Percentiles rank a stretch among this genome's conserved stretches.
Conservation (phyloP, 306 rosid genomes). For the Vicia faba region DNA sequence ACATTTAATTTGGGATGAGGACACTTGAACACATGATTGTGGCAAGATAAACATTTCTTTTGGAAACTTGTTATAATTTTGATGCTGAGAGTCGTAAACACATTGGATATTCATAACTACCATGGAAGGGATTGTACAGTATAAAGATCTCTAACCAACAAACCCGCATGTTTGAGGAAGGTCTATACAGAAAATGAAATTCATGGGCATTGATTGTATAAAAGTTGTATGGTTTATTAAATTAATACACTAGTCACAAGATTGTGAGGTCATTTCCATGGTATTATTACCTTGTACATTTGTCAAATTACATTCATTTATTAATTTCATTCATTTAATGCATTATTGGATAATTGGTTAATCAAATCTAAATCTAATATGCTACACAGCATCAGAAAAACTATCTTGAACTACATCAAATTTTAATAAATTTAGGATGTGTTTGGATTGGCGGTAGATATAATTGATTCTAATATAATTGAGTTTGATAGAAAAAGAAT, state of each 20-base stretch:
- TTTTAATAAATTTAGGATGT: too few relatives aligned
- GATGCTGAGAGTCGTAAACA: constrained; percentile 4
- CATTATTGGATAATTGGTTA: constrained; percentile 19
- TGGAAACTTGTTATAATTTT: constrained; percentile 7
- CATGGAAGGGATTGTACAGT: constrained; percentile 32
- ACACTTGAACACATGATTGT: constrained; percentile 32
- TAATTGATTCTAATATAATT: too few relatives aligned
- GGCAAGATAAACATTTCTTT: neutral
- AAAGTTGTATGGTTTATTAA: constrained; percentile 27
- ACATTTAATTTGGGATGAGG: constrained; percentile 27
- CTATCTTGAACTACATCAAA: too few relatives aligned
- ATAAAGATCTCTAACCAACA: constrained; percentile 35
- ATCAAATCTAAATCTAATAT: neutral
- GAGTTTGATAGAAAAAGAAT: too few relatives aligned
- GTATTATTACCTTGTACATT: constrained; percentile 38
- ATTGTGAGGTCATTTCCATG: constrained; percentile 24
- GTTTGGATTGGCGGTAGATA: too few relatives aligned
- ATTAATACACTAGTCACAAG: constrained; percentile 31
- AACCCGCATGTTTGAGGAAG: constrained; percentile 32
- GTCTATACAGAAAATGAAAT: constrained; percentile 30
- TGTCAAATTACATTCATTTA: constrained; percentile 20
- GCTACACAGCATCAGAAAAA: too few relatives aligned
- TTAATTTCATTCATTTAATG: constrained; percentile 23
- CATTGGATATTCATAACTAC: constrained; percentile 20
- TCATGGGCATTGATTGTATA: constrained; percentile 25